Base-by-base conservation (phyloP, 495 filamentous ascomycete species). In the Tuber umbilicatum region DNA sequence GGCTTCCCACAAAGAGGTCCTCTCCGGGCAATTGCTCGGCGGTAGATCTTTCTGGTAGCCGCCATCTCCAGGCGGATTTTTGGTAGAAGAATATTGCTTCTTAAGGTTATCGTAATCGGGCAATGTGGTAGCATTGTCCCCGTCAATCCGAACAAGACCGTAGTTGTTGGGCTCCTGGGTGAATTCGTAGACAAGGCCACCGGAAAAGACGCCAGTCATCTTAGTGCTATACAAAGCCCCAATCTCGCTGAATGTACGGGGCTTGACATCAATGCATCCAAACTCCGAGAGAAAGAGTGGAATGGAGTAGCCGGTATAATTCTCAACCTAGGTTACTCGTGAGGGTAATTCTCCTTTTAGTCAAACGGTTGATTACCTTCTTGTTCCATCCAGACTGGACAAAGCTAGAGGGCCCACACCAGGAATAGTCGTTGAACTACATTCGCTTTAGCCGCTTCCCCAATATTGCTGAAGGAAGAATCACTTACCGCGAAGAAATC, bases 211-310 rank as follows among this genome's bases (percentile, higher is more conserved):
- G 70, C 84, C 75, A 6, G 92, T 94, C 95, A 98, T 99, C 74
- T 96, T 81, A 31, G 84, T 85, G 83, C 87, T 89, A 89, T 97
- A 97, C 69, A 97, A 88, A 47, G 94, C 86, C 43, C 83, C 80
- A 70, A 97, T 87, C 85, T 97, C 95, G 72, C 89, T 85, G 83
- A 95, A 98, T 79, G 90, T 85, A 74, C 95, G 95, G 70, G 85
- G 86, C 85, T 92, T 91, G 77, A 88, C 91, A 83, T 86, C 89
- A 73, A 84, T 88, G 89, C 94, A 98, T 75, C 94, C 94, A 81
- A 93, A 98, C 83, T 97, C 95, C 38, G 94, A 97, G 31, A 98
- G 87, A 89, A 97, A 98, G 78, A 97, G 90, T 35, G 94, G 95
- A 69, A 97, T 85, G 76, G 94, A 93, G 83, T 97, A 98, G 80